Evolutionary conservation across 768 basidiomycete genomes (phyloP).

Genomic region (Gloeopeniophorella convolvens): DNA sequence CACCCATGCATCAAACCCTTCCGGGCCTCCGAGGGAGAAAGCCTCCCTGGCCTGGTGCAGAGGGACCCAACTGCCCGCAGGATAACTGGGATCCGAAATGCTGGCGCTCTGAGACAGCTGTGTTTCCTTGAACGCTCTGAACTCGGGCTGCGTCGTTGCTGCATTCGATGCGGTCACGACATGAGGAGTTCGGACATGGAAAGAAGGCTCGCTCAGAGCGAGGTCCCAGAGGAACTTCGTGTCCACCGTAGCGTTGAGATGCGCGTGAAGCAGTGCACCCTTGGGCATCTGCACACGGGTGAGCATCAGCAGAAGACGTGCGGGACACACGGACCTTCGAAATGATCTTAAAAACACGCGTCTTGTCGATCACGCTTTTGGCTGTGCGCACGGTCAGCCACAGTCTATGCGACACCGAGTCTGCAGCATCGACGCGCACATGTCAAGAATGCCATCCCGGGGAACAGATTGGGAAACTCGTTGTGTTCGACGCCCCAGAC

Average conservation of each 20-base stretch:
- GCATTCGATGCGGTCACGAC: constrained; percentile 37
- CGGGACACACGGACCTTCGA: constrained; percentile 43
- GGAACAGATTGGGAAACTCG: constrained; percentile 55
- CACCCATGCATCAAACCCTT: constrained; percentile 67
- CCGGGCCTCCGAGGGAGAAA: constrained; percentile 54
- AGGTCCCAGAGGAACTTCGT: constrained; percentile 43
- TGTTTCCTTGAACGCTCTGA: constrained; percentile 40
- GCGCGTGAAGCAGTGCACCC: constrained; percentile 67
- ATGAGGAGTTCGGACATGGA: constrained; percentile 50
- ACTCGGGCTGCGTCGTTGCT: constrained; percentile 42
- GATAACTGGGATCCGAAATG: constrained; percentile 41
- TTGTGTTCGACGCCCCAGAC: constrained; percentile 56
- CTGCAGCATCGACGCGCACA: constrained; percentile 30
- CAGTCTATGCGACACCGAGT: neutral
- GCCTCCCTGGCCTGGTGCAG: constrained; percentile 44
- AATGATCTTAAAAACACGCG: constrained; percentile 54
- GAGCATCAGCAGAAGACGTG: neutral
- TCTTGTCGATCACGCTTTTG: constrained; percentile 50
- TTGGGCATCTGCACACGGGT: constrained; percentile 59
- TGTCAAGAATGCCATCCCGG: constrained; percentile 75
- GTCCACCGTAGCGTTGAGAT: constrained; percentile 70
- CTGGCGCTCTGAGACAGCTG: constrained; percentile 22
- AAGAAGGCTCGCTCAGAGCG: constrained; percentile 47
- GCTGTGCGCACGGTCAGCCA: constrained; percentile 32
- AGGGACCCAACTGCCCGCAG: constrained; percentile 46